Evolutionary conservation across 1,284 basidiomycete species (phyloP).

Genomic region (Hemileia vastatrix): DNA sequence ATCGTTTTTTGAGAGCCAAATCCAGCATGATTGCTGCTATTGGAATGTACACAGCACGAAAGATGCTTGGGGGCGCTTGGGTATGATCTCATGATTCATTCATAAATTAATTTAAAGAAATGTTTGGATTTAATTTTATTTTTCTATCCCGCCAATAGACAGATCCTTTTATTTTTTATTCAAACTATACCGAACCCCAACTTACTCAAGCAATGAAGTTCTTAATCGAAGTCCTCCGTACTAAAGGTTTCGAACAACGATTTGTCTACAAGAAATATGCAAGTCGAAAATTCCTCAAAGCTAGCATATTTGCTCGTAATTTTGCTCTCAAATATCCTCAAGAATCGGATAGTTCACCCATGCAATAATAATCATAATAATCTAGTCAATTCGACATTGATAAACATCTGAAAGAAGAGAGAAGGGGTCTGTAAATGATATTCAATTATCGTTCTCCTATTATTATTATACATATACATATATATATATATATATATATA

Average conservation of each 20-base stretch:
- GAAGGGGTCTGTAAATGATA: too few species aligned
- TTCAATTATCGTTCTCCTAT: too few species aligned
- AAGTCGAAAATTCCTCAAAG: constrained; percentile 92
- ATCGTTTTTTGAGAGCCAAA: constrained; percentile 86
- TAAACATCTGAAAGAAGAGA: too few species aligned
- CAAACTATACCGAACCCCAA: constrained; percentile 82
- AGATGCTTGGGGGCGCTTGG: constrained; percentile 87
- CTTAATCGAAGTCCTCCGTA: constrained; percentile 73
- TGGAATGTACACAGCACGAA: constrained; percentile 89
- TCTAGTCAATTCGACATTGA: too few species aligned
- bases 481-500: too few species aligned
- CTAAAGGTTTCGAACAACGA: constrained; percentile 67
- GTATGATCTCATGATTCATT: constrained; percentile 52
- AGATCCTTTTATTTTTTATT: constrained; percentile 86
- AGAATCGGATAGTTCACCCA: too few species aligned
- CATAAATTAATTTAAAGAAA: constrained; percentile 40
- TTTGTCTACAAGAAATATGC: constrained; percentile 96
- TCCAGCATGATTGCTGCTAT: constrained; percentile 93
- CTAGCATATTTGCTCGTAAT: constrained; percentile 50
- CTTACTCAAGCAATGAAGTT: constrained; percentile 70
- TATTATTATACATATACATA: too few species aligned
- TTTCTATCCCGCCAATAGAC: constrained; percentile 51
- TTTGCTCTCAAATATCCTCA: constrained; percentile 44
- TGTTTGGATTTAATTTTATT: constrained; percentile 35
- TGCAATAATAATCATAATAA: too few species aligned